A percentile compares a stretch with the other conserved stretches of the same genome.
phyloP scores from a whole-genome alignment of 257 asterid genomes.

The Nicotiana obtusifolia region DNA sequence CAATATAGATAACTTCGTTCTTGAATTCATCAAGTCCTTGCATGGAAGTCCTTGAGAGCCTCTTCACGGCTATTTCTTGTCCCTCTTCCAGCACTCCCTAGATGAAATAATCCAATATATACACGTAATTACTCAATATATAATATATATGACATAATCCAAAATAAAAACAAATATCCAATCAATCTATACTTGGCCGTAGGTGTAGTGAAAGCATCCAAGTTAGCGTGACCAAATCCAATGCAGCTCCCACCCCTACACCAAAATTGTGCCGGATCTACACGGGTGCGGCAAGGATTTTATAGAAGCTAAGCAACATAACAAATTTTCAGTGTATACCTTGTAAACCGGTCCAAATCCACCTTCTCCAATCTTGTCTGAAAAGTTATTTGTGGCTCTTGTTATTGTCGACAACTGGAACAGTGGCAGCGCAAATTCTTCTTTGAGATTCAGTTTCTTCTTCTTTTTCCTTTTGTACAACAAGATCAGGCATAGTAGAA shows the following conservation, averaged over 20 bases:
- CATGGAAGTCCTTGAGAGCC: constrained; percentile 26
- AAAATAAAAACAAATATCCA: no score
- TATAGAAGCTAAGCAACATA: no score
- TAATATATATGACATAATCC: no score
- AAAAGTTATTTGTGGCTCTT: constrained; percentile 25
- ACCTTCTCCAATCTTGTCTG: constrained; percentile 22
- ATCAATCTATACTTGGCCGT: no score
- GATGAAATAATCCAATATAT: no score
- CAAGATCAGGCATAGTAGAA: background rate
- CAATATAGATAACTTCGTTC: constrained; percentile 30
- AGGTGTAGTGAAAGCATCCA: no score
- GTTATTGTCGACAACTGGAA: constrained; percentile 21
- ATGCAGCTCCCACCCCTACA: no score
- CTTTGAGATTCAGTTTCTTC: background rate
- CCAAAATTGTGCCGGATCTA: no score
- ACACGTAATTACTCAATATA: no score
- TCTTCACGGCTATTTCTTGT: constrained; percentile 34
- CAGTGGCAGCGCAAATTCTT: constrained; percentile 25
- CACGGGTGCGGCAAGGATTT: no score
- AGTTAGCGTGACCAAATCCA: no score
- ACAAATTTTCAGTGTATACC: constrained; percentile 12
- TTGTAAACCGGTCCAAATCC: constrained; percentile 32
- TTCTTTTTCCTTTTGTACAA: background rate
- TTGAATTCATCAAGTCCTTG: constrained; percentile 36
- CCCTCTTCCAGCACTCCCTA: constrained; percentile 22